Evolutionary conservation across 2,329 filamentous ascomycete species (phyloP).

Genomic region (Knufia petricola): DNA sequence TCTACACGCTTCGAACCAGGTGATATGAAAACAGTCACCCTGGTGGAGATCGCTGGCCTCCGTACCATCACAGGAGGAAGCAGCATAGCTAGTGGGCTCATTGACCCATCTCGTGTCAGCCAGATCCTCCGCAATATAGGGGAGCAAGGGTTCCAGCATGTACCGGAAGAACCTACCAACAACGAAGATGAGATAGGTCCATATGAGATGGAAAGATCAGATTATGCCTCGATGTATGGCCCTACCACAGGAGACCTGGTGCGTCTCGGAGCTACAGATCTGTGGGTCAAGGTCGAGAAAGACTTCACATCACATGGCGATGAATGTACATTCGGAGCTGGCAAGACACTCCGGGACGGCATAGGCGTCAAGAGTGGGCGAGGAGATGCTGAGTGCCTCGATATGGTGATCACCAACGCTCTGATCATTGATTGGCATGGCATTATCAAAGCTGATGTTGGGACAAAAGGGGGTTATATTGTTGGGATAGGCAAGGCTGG

Average conservation of each 20-base stretch:
- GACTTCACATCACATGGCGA: slow-evolving; percentile 81
- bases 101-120: slow-evolving; percentile 54
- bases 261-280: slow-evolving; percentile 68
- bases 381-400: slow-evolving; percentile 60
- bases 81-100: slow-evolving; percentile 59
- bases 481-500: slow-evolving; percentile 87
- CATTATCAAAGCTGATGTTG: slow-evolving; percentile 95
- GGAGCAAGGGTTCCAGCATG: slow-evolving; percentile 67
- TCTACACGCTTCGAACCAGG: slow-evolving; percentile 91
- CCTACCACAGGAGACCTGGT: slow-evolving; percentile 84
- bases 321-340: slow-evolving; percentile 89
- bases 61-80: slow-evolving; percentile 79
- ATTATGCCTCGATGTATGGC: slow-evolving; percentile 83
- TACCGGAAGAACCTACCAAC: slow-evolving; percentile 54
- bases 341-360: slow-evolving; percentile 85
- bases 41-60: slow-evolving; percentile 79
- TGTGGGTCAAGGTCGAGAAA: slow-evolving; percentile 84
- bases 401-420: slow-evolving; percentile 82
- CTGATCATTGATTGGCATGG: slow-evolving; percentile 83
- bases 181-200: slow-evolving; percentile 49
- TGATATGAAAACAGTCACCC: slow-evolving; percentile 77
- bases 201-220: slow-evolving; percentile 63
- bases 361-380: slow-evolving; percentile 88
- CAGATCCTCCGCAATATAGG: slow-evolving; percentile 60
- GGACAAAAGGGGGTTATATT: slow-evolving; percentile 78